Percentiles rank a stretch among this genome's conserved stretches.
phyloP scores from a whole-genome alignment of 805 yeast genomes.

The Ogataea corticis region DNA sequence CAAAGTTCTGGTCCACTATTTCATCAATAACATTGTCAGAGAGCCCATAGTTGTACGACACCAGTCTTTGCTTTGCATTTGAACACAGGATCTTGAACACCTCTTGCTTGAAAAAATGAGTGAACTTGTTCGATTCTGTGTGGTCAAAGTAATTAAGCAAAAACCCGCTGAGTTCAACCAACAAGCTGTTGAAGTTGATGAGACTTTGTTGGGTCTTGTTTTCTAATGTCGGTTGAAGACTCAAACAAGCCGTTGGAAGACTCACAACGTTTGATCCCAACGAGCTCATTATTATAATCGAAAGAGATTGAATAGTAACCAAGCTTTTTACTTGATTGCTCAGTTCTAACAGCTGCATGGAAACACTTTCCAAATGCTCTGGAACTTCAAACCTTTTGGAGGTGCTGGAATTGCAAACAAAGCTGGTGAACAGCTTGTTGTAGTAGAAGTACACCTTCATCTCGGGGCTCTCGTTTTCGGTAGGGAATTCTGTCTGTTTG shows the following conservation, averaged over 20 bases:
- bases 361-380: constrained; percentile 20
- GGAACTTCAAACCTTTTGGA: constrained; percentile 21
- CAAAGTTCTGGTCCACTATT: constrained; percentile 20
- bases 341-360: constrained; percentile 17
- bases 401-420: constrained; percentile 18
- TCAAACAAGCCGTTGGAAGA: constrained; percentile 7
- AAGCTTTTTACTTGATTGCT: constrained; percentile 12
- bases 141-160: constrained; percentile 14
- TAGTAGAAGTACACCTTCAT: constrained; percentile 14
- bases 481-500: constrained; percentile 3
- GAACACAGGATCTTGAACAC: constrained; percentile 15
- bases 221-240: not conserved
- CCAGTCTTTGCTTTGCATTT: constrained; percentile 9
- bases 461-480: not conserved
- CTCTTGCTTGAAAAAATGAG: constrained; percentile 18
- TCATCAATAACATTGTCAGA: not conserved
- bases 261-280: constrained; percentile 5
- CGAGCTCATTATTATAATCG: constrained; percentile 20
- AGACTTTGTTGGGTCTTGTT: constrained; percentile 12
- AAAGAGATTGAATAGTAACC: constrained; percentile 19
- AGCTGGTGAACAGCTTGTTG: constrained; percentile 19
- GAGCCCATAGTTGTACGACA: not conserved
- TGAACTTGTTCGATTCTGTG: constrained; percentile 15
- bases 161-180: constrained; percentile 15
- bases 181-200: constrained; percentile 12